Evolutionary conservation across 2,329 filamentous ascomycete genomes (phyloP).

Genomic region (Ophiostoma sp.): DNA sequence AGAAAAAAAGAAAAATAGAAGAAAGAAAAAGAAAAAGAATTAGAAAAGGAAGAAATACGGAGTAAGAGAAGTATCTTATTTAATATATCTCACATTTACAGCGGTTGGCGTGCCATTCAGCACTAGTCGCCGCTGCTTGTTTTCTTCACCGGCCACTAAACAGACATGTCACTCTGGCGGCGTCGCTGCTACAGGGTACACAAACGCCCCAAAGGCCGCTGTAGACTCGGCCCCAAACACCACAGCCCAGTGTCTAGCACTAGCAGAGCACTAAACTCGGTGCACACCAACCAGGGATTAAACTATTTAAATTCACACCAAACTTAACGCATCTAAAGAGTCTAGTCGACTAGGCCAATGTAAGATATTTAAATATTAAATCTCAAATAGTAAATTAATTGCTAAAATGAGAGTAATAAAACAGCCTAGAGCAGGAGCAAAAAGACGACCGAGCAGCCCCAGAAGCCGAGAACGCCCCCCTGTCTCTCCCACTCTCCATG

Average conservation of each 20-base stretch:
- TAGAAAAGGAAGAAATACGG: neutral
- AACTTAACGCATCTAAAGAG: neutral
- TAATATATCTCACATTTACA: no score
- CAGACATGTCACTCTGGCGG: neutral
- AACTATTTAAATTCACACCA: neutral
- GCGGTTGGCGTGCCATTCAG: no score
- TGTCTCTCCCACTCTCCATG: neutral
- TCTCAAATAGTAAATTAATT: no score
- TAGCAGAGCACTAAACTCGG: neutral
- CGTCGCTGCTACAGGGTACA: neutral
- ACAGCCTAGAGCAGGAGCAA: neutral
- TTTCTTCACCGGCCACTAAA: constrained; percentile 7
- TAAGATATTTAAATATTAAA: no score
- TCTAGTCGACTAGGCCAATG: no score
- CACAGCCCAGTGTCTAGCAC: neutral
- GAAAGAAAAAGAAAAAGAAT: neutral
- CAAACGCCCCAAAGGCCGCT: neutral
- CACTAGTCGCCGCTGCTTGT: neutral
- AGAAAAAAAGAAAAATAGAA: neutral
- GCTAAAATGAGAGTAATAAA: no score
- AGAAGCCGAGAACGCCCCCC: neutral
- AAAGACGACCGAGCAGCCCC: constrained; percentile 1
- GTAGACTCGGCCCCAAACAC: neutral
- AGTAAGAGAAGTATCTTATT: neutral
- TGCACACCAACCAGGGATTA: neutral